Base-by-base conservation (phyloP, 169 alveolate species). In the Ichthyophthirius multifiliis region DNA sequence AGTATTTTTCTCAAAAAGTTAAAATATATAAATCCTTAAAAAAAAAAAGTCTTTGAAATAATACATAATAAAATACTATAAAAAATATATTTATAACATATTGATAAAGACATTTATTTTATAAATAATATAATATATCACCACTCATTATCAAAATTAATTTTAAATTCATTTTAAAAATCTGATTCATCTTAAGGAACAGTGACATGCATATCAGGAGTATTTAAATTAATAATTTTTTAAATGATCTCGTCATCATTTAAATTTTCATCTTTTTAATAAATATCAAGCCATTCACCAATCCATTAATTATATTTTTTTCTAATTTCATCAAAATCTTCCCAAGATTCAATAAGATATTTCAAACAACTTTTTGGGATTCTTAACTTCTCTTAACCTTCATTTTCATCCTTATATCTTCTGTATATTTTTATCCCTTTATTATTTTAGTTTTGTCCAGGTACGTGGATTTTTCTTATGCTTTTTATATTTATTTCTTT, bases 371-470 rank as follows among this genome's bases (percentile, higher is more conserved):
- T 39, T 55, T 55, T 55, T 4, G 71, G 71, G 31, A 55, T 55
- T 20, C 71, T 16, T 55, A 55, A 23, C 16, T 55, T 55, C 31
- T 55, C 71, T 16, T 55, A 6, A 27, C 27, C n/a, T 2, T 55
- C 71, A 55, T 55, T 39, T 55, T 55, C 10, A 27, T 55, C 71
- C 31, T 39, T 55, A 55, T 55, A 55, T 27, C 71, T 55, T 55
- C 71, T 55, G 15, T 55, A 55, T 4, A 55, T 39, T 16, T 55
- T 55, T 10, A 55, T 55, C 1, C 71, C 71, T 2, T 39, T 39
- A 27, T 55, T 55, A 4, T 55, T 55, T n/a, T n/a, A n/a, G n/a
- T n/a, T n/a, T n/a, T n/a, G n/a, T n/a, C n/a, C n/a, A n/a, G n/a
- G n/a, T n/a, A 55, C 71, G 27, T 55, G 23, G 4, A 4, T 55